Conservation (phyloP, 306 rosid species). For the Mimosa bimucronata region DNA sequence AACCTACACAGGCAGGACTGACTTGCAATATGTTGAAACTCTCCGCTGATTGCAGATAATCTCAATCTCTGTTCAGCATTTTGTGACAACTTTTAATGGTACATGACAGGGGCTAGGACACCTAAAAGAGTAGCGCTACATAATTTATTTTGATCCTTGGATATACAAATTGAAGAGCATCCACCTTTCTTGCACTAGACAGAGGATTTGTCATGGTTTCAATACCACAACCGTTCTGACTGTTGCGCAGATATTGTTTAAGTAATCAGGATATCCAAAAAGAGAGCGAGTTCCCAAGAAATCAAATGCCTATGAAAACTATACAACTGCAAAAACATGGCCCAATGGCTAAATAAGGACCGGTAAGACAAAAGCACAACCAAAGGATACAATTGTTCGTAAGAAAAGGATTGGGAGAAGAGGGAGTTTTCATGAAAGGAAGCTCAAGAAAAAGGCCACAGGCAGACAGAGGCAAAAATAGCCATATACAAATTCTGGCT, state of each 20-base stretch:
- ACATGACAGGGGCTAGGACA: slow-evolving; percentile 42
- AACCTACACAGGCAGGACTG: slow-evolving; percentile 49
- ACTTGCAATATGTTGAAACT: slow-evolving; percentile 51
- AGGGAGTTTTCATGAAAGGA: slow-evolving; percentile 36
- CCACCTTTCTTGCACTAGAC: slow-evolving; percentile 45
- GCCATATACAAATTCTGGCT: slow-evolving; percentile 55
- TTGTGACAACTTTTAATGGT: slow-evolving; percentile 48
- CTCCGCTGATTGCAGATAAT: slow-evolving; percentile 61
- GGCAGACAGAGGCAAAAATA: slow-evolving; percentile 28
- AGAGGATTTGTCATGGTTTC: slow-evolving; percentile 43
- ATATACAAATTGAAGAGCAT: slow-evolving; percentile 37
- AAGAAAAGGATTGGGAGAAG: slow-evolving; percentile 25
- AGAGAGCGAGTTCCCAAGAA: slow-evolving; percentile 29
- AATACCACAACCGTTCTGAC: slow-evolving; percentile 44
- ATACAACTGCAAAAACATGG: slow-evolving; percentile 32
- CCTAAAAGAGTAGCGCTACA: slow-evolving; percentile 39
- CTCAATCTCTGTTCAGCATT: slow-evolving; percentile 46
- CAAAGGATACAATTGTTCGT: slow-evolving; percentile 35
- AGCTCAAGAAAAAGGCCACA: slow-evolving; percentile 33
- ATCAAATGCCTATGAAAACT: slow-evolving; percentile 36
- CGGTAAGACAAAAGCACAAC: slow-evolving; percentile 38
- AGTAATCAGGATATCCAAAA: slow-evolving; percentile 35
- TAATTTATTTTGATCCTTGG: slow-evolving; percentile 49
- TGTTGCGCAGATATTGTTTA: slow-evolving; percentile 40
- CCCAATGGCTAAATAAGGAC: slow-evolving; percentile 36